A percentile compares a stretch with the other conserved stretches of the same genome.
Conservation (phyloP, 257 asterid species). For the Mitragyna speciosa region DNA sequence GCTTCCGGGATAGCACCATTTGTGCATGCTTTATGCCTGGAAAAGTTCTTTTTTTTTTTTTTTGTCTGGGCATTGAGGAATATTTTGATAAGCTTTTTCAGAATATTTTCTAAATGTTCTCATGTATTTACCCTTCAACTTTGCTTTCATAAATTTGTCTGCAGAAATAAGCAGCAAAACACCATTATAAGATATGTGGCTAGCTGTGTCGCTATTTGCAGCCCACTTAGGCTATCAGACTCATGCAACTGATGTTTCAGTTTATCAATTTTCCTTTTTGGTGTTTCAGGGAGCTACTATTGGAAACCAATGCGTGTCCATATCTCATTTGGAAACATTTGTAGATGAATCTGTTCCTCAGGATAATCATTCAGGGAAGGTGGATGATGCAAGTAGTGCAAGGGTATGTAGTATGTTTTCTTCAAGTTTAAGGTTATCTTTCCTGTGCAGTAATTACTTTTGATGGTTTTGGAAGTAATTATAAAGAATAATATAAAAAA, state of each 20-base stretch:
- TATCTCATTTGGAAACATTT: slow-evolving; percentile 25
- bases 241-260: background rate
- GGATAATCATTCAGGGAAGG: slow-evolving; percentile 8
- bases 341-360: slow-evolving; percentile 21
- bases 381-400: slow-evolving; percentile 22
- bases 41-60: too few relatives aligned
- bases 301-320: slow-evolving; percentile 23
- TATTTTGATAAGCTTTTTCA: too few relatives aligned
- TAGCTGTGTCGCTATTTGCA: background rate
- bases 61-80: too few relatives aligned
- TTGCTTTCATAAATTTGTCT: background rate
- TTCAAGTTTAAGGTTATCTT: background rate
- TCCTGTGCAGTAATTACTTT: background rate
- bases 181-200: background rate
- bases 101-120: too few relatives aligned
- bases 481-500: too few relatives aligned
- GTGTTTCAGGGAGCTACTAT: slow-evolving; percentile 34
- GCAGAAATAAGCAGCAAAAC: background rate
- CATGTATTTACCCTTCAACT: too few relatives aligned
- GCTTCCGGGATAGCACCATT: too few relatives aligned
- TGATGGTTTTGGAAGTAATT: background rate
- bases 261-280: background rate
- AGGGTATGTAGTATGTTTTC: slow-evolving; percentile 21
- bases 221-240: background rate
- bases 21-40: too few relatives aligned